Conservation (phyloP, 768 basidiomycete species). For the Suillus hirtellus region DNA sequence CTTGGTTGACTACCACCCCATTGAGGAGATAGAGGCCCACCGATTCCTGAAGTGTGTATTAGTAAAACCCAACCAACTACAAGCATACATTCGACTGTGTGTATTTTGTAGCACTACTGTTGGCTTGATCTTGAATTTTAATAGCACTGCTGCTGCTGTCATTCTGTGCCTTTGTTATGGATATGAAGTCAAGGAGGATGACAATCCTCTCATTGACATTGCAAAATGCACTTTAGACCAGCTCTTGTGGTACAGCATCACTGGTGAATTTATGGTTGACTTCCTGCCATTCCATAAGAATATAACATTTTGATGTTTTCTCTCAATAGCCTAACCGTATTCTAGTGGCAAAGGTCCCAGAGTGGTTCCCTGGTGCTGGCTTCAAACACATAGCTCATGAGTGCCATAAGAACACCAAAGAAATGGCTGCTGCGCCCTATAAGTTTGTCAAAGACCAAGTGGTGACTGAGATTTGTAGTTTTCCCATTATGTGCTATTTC, state of each 20-base stretch:
- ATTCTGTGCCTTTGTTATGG: conserved; percentile 44
- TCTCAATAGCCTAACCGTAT: conserved; percentile 4
- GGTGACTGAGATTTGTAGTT: conserved; percentile 27
- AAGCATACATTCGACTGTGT: conserved; percentile 24
- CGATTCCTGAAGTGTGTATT: conserved; percentile 20
- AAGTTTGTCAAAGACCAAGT: conserved; percentile 47
- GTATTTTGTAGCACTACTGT: background rate
- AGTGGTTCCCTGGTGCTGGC: conserved; percentile 37
- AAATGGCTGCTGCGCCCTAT: conserved; percentile 46
- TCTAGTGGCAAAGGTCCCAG: conserved; percentile 32
- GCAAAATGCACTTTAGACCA: conserved; percentile 24
- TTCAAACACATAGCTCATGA: conserved; percentile 34
- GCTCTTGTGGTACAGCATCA: conserved; percentile 11
- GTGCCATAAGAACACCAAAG: conserved; percentile 28
- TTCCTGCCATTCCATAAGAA: conserved; percentile 21
- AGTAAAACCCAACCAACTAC: conserved; percentile 17
- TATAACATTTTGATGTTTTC: no score
- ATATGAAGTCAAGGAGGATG: conserved; percentile 33
- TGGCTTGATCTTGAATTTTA: no score
- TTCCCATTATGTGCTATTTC: background rate
- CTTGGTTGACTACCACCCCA: conserved; percentile 13
- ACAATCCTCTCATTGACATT: conserved; percentile 38
- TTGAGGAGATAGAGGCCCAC: conserved; percentile 22
- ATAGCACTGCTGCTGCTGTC: conserved; percentile 22
- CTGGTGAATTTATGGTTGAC: conserved; percentile 26